Evolutionary conservation across 352 stramenopile genomes (phyloP).

Genomic region (Pythium pyrilobum): DNA sequence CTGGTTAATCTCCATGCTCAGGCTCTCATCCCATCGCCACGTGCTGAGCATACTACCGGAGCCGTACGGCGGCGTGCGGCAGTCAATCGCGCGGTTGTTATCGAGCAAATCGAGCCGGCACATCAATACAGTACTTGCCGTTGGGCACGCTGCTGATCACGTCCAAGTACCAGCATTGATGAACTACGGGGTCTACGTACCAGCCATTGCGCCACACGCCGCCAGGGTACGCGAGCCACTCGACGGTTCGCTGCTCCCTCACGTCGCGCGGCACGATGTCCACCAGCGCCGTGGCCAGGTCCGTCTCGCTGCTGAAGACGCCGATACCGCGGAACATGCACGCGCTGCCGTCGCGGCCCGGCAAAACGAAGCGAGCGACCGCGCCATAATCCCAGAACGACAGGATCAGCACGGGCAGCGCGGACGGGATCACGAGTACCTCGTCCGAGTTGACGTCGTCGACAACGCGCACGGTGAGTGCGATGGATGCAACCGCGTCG

Average conservation of each 20-base stretch:
- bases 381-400: conserved; percentile 22
- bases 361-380: conserved; percentile 9
- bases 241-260: conserved; percentile 12
- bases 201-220: conserved; percentile 29
- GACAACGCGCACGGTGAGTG: conserved; percentile 20
- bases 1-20: background rate
- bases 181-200: conserved; percentile 9
- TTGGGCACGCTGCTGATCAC: conserved; percentile 8
- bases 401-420: conserved; percentile 23
- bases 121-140: background rate
- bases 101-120: conserved; percentile 15
- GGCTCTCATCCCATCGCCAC: conserved; percentile 12
- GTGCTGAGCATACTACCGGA: background rate
- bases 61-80: background rate
- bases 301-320: background rate
- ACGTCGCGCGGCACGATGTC: conserved; percentile 1
- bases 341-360: conserved; percentile 14
- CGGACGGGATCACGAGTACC: background rate
- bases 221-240: conserved; percentile 15
- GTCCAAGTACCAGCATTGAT: conserved; percentile 18
- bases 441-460: conserved; percentile 5
- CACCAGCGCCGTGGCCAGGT: background rate
- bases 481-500: no score
- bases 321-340: conserved; percentile 20
- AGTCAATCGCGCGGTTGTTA: background rate